Percentiles rank a stretch among this genome's conserved stretches.
phyloP scores from a whole-genome alignment of 2,329 filamentous ascomycete genomes.

The Cryphonectria japonica region DNA sequence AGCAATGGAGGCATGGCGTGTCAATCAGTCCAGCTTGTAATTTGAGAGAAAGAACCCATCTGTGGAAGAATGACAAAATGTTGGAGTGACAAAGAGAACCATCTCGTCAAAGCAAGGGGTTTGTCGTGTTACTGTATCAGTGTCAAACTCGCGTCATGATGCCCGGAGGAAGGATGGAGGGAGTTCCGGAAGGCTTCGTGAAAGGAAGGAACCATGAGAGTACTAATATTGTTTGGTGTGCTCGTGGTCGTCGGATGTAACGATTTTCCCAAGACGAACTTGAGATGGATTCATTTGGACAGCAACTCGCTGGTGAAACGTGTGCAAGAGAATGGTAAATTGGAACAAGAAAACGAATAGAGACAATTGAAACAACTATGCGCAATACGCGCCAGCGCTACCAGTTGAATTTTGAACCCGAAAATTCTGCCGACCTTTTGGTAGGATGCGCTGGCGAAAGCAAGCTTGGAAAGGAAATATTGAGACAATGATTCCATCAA shows the following conservation, averaged over 20 bases:
- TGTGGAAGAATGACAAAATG: slow-evolving; percentile 2
- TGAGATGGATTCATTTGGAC: background rate
- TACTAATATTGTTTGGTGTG: background rate
- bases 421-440: too few species aligned
- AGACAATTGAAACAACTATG: too few species aligned
- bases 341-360: background rate
- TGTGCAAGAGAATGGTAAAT: background rate
- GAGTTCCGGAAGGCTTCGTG: background rate
- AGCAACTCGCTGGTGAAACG: background rate
- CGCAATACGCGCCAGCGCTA: too few species aligned
- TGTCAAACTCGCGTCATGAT: background rate
- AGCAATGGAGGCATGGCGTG: slow-evolving; percentile 9
- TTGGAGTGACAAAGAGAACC: background rate
- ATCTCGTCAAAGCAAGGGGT: background rate
- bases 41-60: slow-evolving; percentile 7
- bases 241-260: background rate
- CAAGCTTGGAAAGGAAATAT: background rate
- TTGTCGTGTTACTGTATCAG: slow-evolving; percentile 15
- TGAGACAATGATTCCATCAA: background rate
- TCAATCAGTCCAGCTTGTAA: slow-evolving; percentile 4
- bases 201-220: background rate
- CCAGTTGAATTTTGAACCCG: too few species aligned
- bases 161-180: too few species aligned
- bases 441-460: background rate
- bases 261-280: background rate